Percentiles rank a stretch among this genome's conserved stretches.
These are phyloP conservation scores for Taphrina deformans DNA, from an alignment of 1,139 yeast species.

Conservation along the genomic window DNA sequence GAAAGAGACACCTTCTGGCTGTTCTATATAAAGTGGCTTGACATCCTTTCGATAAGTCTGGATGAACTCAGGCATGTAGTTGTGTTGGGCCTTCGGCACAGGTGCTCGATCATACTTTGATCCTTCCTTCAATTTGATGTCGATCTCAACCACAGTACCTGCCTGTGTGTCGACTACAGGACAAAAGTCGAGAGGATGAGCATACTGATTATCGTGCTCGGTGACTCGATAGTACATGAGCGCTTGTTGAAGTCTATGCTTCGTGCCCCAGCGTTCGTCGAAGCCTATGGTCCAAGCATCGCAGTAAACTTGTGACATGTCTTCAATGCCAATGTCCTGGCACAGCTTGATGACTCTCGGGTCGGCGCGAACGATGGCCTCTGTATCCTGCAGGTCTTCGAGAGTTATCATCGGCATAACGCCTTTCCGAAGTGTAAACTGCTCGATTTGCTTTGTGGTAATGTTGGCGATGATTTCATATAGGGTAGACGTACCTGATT, in stretches of 20 bases:
- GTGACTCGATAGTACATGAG: conserved; percentile 74
- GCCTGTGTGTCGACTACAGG: conserved; percentile 77
- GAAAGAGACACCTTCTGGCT: conserved; percentile 81
- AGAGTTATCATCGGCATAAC: conserved; percentile 70
- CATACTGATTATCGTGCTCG: conserved; percentile 78
- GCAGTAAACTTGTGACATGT: conserved; percentile 72
- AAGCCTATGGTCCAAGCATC: conserved; percentile 86
- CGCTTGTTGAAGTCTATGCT: conserved; percentile 76
- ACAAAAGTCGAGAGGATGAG: conserved; percentile 79
- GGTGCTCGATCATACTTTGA: conserved; percentile 69
- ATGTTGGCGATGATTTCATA: conserved; percentile 71
- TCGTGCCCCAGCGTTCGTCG: conserved; percentile 79
- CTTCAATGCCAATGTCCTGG: conserved; percentile 62
- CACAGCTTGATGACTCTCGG: conserved; percentile 74
- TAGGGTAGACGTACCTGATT: conserved; percentile 60
- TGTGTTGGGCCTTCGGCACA: conserved; percentile 66
- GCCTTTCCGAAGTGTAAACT: conserved; percentile 53
- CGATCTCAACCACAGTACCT: conserved; percentile 67
- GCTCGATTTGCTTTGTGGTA: conserved; percentile 45
- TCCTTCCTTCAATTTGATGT: conserved; percentile 47
- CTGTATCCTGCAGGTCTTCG: conserved; percentile 63
- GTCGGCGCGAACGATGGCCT: conserved; percentile 63
- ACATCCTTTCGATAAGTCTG: conserved; percentile 62
- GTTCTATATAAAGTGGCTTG: conserved; percentile 66
- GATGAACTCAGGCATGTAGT: conserved; percentile 65